A percentile compares a stretch with the other conserved stretches of the same genome.
phyloP scores from a whole-genome alignment of 345 rosid species.

The Populus simonii region DNA sequence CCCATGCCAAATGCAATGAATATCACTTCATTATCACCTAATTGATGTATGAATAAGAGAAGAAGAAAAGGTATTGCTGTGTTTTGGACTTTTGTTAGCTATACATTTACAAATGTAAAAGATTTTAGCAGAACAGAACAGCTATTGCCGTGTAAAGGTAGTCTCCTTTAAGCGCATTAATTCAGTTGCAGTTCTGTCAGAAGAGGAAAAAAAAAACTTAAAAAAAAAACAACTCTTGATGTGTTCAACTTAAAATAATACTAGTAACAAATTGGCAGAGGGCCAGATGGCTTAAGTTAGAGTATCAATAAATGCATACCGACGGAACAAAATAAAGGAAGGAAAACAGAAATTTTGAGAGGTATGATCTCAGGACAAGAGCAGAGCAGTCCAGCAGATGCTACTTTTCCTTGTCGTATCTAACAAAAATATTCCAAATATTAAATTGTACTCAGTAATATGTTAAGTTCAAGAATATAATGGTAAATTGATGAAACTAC shows the following conservation, averaged over 20 bases:
- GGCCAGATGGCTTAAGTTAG: neutral
- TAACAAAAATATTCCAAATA: no score
- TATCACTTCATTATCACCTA: neutral
- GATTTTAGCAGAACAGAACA: neutral
- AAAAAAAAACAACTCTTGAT: no score
- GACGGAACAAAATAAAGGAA: neutral
- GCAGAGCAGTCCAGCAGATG: neutral
- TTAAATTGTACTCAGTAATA: no score
- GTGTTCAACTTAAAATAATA: neutral
- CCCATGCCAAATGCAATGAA: neutral
- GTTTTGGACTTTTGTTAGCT: neutral
- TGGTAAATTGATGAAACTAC: rapidly evolving
- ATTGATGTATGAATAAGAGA: neutral
- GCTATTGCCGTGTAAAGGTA: neutral
- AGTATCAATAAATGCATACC: neutral
- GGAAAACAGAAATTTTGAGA: neutral
- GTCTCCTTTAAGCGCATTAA: neutral
- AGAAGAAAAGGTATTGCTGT: neutral
- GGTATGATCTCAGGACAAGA: neutral
- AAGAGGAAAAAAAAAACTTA: rapidly evolving
- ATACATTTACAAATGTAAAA: neutral
- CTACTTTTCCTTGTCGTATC: neutral
- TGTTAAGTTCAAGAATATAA: no score
- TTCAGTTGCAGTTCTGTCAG: neutral
- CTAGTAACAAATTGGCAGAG: neutral